phyloP scores from a whole-genome alignment of 2,329 filamentous ascomycete genomes.

The Mycosphaerella sp. region DNA sequence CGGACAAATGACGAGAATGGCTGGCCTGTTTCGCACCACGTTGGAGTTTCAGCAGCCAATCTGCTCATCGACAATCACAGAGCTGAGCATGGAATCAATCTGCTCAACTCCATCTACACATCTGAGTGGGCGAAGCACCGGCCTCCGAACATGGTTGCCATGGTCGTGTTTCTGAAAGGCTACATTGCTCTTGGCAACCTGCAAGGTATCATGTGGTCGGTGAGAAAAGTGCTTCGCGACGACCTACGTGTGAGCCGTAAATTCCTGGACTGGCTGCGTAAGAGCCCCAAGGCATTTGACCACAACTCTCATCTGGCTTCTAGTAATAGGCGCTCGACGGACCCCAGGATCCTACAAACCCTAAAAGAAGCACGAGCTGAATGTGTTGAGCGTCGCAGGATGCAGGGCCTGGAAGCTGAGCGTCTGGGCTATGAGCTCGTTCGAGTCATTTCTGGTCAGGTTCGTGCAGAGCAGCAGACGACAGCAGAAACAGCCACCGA shows the following conservation, averaged over 20 bases:
- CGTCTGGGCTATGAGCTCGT: conserved; percentile 3
- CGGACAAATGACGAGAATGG: conserved; percentile 27
- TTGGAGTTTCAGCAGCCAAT: conserved; percentile 29
- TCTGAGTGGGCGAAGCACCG: conserved; percentile 21
- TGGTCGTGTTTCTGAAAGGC: conserved; percentile 31
- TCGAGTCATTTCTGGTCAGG: neutral
- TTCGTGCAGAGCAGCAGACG: neutral
- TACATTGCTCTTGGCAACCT: conserved; percentile 21
- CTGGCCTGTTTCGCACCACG: conserved; percentile 23
- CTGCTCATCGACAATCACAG: conserved; percentile 24
- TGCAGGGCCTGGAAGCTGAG: neutral
- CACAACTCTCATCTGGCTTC: neutral
- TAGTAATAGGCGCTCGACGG: neutral
- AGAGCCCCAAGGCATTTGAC: conserved; percentile 3
- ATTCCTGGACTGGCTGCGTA: conserved; percentile 18
- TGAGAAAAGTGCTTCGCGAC: conserved; percentile 25
- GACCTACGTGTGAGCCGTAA: conserved; percentile 27
- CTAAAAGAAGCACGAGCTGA: neutral
- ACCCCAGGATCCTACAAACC: neutral
- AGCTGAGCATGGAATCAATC: conserved; percentile 25
- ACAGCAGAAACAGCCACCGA: neutral
- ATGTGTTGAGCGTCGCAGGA: conserved; percentile 1
- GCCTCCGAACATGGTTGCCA: conserved; percentile 27
- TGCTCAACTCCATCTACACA: conserved; percentile 27
- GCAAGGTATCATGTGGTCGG: conserved; percentile 27